These are phyloP conservation scores for Candida dubliniensis DNA, from an alignment of 1,139 yeast genomes.

Conservation along the genomic window DNA sequence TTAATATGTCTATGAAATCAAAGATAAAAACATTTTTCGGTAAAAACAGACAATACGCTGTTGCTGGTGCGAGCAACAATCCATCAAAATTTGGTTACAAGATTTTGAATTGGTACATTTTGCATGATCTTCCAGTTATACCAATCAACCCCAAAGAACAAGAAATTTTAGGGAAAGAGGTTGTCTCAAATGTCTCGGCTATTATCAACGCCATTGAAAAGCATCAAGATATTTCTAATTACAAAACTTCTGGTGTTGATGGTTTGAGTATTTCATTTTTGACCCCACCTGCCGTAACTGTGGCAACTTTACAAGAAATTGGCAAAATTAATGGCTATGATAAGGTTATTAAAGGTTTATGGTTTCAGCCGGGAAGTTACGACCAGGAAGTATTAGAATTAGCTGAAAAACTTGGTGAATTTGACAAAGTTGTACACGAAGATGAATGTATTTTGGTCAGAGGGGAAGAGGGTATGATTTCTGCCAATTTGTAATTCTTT, in stretches of 20 bases:
- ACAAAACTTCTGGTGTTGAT: conserved; percentile 31
- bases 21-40: conserved; percentile 52
- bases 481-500: conserved; percentile 26
- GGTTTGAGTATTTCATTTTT: conserved; percentile 62
- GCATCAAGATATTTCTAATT: conserved; percentile 25
- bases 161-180: conserved; percentile 47
- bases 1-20: conserved; percentile 40
- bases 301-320: conserved; percentile 45
- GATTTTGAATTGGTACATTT: conserved; percentile 67
- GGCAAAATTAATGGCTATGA: conserved; percentile 30
- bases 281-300: conserved; percentile 69
- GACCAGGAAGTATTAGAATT: conserved; percentile 51
- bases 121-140: conserved; percentile 56
- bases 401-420: conserved; percentile 38
- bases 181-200: conserved; percentile 35
- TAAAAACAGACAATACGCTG: conserved; percentile 56
- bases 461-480: conserved; percentile 57
- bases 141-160: conserved; percentile 64
- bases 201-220: conserved; percentile 29
- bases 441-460: conserved; percentile 71
- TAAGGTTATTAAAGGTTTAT: conserved; percentile 52
- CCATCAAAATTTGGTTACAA: conserved; percentile 69
- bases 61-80: conserved; percentile 72
- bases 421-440: conserved; percentile 51
- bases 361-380: conserved; percentile 86